Evolutionary conservation across 345 rosid genomes (phyloP).

Genomic region (Dipteronia sinensis): DNA sequence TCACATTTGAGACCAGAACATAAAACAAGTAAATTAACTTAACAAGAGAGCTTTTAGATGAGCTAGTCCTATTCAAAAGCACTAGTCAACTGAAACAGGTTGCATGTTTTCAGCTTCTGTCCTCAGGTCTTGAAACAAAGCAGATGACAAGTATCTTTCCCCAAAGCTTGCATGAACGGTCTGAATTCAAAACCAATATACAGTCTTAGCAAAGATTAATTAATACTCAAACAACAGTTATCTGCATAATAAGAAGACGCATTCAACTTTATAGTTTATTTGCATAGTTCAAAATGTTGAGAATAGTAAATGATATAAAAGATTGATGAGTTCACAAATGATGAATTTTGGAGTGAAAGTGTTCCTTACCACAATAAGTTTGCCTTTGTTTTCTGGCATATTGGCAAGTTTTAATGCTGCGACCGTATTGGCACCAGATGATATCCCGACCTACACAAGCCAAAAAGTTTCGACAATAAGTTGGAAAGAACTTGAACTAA

Average conservation of each 20-base stretch:
- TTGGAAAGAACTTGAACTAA: not conserved
- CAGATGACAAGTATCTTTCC: slow-evolving; percentile 40
- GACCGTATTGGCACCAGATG: slow-evolving; percentile 93
- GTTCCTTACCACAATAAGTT: slow-evolving; percentile 86
- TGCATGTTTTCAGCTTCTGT: slow-evolving; percentile 89
- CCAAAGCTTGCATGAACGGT: too few relatives aligned
- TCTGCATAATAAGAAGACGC: too few relatives aligned
- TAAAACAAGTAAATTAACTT: not conserved
- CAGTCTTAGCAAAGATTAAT: too few relatives aligned
- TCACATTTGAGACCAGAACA: not conserved
- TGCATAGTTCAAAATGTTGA: too few relatives aligned
- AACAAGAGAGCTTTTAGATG: not conserved
- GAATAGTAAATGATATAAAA: too few relatives aligned
- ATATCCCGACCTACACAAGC: slow-evolving; percentile 79
- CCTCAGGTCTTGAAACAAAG: slow-evolving; percentile 83
- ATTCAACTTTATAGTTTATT: too few relatives aligned
- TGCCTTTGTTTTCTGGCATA: slow-evolving; percentile 94
- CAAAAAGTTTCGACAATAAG: not conserved
- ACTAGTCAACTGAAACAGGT: slow-evolving; percentile 82
- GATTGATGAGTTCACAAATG: too few relatives aligned
- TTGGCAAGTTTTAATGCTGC: slow-evolving; percentile 81
- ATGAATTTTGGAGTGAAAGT: not conserved
- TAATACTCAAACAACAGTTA: too few relatives aligned
- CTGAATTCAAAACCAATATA: too few relatives aligned
- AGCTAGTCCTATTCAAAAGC: not conserved